phyloP scores from a whole-genome alignment of 2,329 filamentous ascomycete genomes.

The Podosphaera xanthii region DNA sequence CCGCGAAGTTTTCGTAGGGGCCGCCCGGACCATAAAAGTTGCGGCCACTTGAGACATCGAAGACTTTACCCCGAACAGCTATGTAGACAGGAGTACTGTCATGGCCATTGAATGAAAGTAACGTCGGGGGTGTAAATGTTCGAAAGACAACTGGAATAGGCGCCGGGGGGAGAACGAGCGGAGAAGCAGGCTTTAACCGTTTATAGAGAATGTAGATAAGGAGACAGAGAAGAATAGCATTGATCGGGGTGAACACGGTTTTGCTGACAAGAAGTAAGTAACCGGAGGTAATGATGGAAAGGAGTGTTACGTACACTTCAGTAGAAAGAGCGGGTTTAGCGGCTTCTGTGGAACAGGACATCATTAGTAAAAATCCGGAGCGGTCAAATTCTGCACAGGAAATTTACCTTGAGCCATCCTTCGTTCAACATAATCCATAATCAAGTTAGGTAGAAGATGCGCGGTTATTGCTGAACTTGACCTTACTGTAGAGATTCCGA shows the following conservation, averaged over 20 bases:
- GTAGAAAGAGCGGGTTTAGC: conserved; percentile 11
- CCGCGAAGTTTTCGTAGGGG: conserved; percentile 90
- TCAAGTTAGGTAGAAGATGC: too few species aligned
- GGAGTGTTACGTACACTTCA: conserved; percentile 13
- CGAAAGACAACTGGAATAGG: conserved; percentile 37
- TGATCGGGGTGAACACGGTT: conserved; percentile 34
- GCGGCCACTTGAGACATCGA: conserved; percentile 66
- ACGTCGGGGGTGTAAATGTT: conserved; percentile 52
- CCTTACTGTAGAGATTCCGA: too few species aligned
- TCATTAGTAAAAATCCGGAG: not conserved
- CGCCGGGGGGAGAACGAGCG: conserved; percentile 25
- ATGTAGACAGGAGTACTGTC: conserved; percentile 60
- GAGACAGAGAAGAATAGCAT: conserved; percentile 32
- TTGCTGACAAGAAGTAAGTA: conserved; percentile 5
- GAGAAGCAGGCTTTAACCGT: conserved; percentile 26
- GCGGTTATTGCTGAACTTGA: too few species aligned
- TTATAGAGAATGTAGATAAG: conserved; percentile 35
- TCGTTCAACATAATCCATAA: conserved; percentile 17
- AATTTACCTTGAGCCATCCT: conserved; percentile 15
- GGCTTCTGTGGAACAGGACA: conserved; percentile 7
- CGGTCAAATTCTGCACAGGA: not conserved
- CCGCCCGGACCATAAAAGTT: conserved; percentile 95
- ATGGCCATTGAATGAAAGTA: conserved; percentile 68
- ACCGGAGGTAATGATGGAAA: not conserved
- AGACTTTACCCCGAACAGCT: conserved; percentile 74